Evolutionary conservation across 495 filamentous ascomycete genomes (phyloP).

Genomic region (Trichodelitschia bisporula): DNA sequence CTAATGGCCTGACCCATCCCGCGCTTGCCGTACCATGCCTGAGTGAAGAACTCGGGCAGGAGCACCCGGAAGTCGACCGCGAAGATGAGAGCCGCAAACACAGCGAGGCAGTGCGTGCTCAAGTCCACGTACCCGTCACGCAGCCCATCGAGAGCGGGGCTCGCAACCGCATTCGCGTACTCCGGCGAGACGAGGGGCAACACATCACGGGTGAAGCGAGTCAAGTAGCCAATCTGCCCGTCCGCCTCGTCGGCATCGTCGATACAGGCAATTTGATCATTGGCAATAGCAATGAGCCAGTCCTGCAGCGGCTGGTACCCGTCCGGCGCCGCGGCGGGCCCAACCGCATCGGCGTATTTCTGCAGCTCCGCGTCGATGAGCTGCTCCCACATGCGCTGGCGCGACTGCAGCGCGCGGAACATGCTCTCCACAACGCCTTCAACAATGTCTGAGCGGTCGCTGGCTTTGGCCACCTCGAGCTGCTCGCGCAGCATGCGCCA

Average conservation of each 20-base stretch:
- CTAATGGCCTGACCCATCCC: conserved; percentile 72
- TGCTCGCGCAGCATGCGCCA: conserved; percentile 96
- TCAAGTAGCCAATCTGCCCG: conserved; percentile 48
- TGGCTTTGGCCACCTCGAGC: conserved; percentile 52
- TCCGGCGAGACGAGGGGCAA: conserved; percentile 51
- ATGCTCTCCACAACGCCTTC: conserved; percentile 89
- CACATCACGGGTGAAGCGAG: conserved; percentile 56
- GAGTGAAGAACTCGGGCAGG: conserved; percentile 73
- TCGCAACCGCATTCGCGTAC: conserved; percentile 45
- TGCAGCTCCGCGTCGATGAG: conserved; percentile 69
- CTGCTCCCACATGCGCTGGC: conserved; percentile 64
- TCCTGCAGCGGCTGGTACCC: conserved; percentile 64
- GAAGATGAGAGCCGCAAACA: conserved; percentile 70
- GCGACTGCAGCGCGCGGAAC: conserved; percentile 56
- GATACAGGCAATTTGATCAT: conserved; percentile 95
- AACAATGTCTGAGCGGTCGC: conserved; percentile 59
- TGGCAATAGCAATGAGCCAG: conserved; percentile 90
- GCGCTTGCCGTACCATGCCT: conserved; percentile 59
- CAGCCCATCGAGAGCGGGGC: conserved; percentile 39
- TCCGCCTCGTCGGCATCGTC: conserved; percentile 51
- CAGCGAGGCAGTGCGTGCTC: conserved; percentile 66
- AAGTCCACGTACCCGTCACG: conserved; percentile 85
- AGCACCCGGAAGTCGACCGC: conserved; percentile 58
- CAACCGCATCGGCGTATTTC: conserved; percentile 38
- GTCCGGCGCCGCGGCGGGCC: conserved; percentile 33